A percentile compares a stretch with the other conserved stretches of the same genome.
These are phyloP conservation scores for Physcomitrium patens DNA, from an alignment of 225 moss, liverwort and hornwort genomes.

Conservation along the genomic window DNA sequence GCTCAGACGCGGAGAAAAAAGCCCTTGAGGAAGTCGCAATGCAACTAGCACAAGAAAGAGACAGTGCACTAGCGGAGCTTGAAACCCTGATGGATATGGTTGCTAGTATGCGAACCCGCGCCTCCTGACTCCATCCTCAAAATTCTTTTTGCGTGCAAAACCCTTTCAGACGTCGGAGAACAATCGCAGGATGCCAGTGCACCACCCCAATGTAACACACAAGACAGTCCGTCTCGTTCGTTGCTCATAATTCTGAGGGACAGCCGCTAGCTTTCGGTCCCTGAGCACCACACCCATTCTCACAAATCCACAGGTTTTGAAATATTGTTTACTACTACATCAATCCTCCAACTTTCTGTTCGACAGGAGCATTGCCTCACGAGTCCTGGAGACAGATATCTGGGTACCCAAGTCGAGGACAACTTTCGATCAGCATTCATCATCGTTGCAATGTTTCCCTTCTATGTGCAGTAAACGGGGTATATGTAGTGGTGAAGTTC, in stretches of 20 bases:
- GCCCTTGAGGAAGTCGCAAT: constrained; percentile 71
- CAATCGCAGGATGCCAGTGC: constrained; percentile 45
- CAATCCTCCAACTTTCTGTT: no score
- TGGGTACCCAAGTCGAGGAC: no score
- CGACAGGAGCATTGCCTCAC: no score
- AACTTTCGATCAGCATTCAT: no score
- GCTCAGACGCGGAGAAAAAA: constrained; percentile 54
- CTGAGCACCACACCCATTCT: not conserved
- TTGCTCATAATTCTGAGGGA: constrained; percentile 61
- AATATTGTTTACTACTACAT: no score
- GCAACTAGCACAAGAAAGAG: constrained; percentile 70
- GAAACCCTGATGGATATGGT: constrained; percentile 60
- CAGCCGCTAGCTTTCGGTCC: constrained; percentile 35
- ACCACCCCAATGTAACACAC: constrained; percentile 44
- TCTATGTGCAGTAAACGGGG: no score
- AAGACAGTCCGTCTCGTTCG: constrained; percentile 46
- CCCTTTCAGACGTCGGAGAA: constrained; percentile 37
- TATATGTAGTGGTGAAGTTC: no score
- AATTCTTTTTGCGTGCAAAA: constrained; percentile 44
- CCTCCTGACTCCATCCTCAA: constrained; percentile 49
- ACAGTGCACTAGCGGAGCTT: constrained; percentile 70
- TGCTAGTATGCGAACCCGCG: constrained; percentile 34
- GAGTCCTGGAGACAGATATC: no score
- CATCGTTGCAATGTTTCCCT: no score
- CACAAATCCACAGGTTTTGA: no score